These are phyloP conservation scores for Microsporum canis DNA, from an alignment of 2,329 filamentous ascomycete genomes.

Conservation along the genomic window DNA sequence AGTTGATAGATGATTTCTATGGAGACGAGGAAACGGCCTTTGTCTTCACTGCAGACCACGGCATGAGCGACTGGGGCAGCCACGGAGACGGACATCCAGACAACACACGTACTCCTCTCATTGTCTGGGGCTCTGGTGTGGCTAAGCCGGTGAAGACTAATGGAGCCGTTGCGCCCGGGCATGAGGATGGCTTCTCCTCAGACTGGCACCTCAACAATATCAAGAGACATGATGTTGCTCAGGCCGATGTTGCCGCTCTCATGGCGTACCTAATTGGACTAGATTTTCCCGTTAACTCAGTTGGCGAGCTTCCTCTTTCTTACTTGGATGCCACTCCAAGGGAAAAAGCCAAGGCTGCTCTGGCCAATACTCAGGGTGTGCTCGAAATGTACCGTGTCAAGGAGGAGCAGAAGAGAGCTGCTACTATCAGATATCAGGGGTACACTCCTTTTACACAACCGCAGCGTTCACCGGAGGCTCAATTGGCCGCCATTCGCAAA, in stretches of 20 bases:
- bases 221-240: constrained; percentile 77
- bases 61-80: constrained; percentile 99
- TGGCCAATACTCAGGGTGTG: constrained; percentile 76
- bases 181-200: constrained; percentile 74
- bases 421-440: constrained; percentile 64
- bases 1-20: constrained; percentile 78
- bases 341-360: constrained; percentile 71
- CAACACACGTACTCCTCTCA: constrained; percentile 86
- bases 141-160: constrained; percentile 55
- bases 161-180: constrained; percentile 56
- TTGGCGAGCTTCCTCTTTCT: constrained; percentile 78
- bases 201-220: constrained; percentile 79
- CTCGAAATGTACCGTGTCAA: constrained; percentile 95
- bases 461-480: constrained; percentile 49
- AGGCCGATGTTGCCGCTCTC: constrained; percentile 86
- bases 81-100: constrained; percentile 96
- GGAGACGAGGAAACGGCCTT: constrained; percentile 75
- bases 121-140: constrained; percentile 87
- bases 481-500: constrained; percentile 54
- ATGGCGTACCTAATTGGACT: constrained; percentile 88
- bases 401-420: constrained; percentile 68
- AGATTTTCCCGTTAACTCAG: constrained; percentile 90
- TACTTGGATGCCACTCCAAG: constrained; percentile 61
- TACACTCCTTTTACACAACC: constrained; percentile 58
- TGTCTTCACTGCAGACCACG: constrained; percentile 94